Evolutionary conservation across 371 early-diverging fungal species (phyloP).

Genomic region (Apophysomyces elegans): DNA sequence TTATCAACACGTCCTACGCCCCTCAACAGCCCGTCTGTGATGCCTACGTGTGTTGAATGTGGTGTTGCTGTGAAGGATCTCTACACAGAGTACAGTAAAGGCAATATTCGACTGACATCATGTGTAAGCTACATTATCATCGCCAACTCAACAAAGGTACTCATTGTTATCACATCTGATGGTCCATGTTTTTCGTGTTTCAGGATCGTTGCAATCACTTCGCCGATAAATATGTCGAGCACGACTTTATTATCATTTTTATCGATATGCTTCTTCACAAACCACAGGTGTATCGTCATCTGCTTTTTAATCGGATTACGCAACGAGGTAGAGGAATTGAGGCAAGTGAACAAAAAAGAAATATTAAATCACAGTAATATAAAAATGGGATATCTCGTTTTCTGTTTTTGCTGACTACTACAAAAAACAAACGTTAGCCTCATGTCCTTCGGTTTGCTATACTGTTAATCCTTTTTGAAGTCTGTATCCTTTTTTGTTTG

Average conservation of each 20-base stretch:
- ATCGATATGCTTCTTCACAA: slow-evolving; percentile 94
- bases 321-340: slow-evolving; percentile 62
- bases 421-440: slow-evolving; percentile 39
- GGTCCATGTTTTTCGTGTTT: background rate
- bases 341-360: slow-evolving; percentile 30
- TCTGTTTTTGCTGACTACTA: no score
- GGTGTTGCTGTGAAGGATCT: slow-evolving; percentile 75
- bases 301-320: slow-evolving; percentile 78
- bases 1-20: background rate
- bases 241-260: slow-evolving; percentile 88
- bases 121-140: slow-evolving; percentile 62
- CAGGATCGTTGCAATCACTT: slow-evolving; percentile 80
- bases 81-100: slow-evolving; percentile 88
- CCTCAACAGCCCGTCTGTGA: slow-evolving; percentile 16
- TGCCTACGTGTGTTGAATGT: slow-evolving; percentile 88
- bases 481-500: slow-evolving; percentile 60
- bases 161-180: background rate
- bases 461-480: slow-evolving; percentile 87
- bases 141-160: background rate
- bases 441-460: slow-evolving; percentile 80
- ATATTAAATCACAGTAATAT: background rate
- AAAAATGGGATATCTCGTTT: no score
- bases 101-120: slow-evolving; percentile 87
- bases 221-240: slow-evolving; percentile 95
- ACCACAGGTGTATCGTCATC: slow-evolving; percentile 89